Percentiles rank a stretch among this genome's conserved stretches.
Evolutionary conservation across 1,284 basidiomycete species (phyloP).

Genomic region (Tilletia walkeri): DNA sequence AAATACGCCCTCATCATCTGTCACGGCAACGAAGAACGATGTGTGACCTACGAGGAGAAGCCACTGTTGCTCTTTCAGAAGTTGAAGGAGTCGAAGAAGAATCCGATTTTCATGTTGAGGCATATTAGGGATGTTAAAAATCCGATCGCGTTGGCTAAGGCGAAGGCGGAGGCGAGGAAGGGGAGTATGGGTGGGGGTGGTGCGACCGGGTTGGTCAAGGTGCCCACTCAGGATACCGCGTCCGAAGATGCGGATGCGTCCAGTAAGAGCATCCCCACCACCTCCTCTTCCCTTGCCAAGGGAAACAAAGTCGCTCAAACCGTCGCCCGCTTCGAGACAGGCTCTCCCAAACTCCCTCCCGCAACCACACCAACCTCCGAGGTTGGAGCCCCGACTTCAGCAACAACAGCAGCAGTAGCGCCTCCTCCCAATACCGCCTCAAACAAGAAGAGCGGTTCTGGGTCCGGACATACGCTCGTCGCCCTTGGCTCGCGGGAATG

Average conservation of each 20-base stretch:
- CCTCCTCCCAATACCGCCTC: too few species aligned
- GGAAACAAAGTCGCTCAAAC: background rate
- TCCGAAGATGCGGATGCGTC: too few species aligned
- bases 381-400: too few species aligned
- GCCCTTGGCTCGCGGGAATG: constrained; percentile 6
- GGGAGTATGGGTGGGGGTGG: too few species aligned
- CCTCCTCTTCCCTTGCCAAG: background rate
- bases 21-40: constrained; percentile 85
- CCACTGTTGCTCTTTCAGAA: constrained; percentile 94
- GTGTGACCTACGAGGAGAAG: constrained; percentile 96
- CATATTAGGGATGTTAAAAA: constrained; percentile 95
- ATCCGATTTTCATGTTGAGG: constrained; percentile 97
- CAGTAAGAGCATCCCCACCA: background rate
- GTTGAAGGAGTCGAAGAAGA: constrained; percentile 93
- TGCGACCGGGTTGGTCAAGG: background rate
- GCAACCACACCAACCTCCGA: too few species aligned
- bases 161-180: constrained; percentile 37
- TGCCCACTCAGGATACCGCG: background rate
- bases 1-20: constrained; percentile 99
- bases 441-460: too few species aligned
- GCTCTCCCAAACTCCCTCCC: too few species aligned
- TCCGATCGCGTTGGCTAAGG: constrained; percentile 63
- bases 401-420: too few species aligned
- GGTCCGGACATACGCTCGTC: background rate
- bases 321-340: background rate